phyloP scores from a whole-genome alignment of 371 early-diverging fungal species.

The Blakeslea trispora region DNA sequence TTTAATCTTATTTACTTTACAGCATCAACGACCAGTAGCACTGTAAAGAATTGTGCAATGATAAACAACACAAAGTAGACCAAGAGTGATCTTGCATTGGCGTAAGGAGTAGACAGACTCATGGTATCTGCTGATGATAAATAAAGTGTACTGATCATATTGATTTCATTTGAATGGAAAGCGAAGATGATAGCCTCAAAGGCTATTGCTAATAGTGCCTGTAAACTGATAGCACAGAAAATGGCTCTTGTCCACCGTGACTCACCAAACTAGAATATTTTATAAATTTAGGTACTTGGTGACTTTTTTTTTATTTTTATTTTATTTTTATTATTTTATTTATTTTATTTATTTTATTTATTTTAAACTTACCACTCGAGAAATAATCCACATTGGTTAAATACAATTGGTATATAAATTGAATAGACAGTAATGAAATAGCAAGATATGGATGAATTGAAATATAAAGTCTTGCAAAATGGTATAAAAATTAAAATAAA shows the following conservation, averaged over 20 bases:
- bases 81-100: constrained; percentile 48
- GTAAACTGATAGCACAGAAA: constrained; percentile 39
- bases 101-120: constrained; percentile 28
- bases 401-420: no score
- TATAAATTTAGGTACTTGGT: neutral
- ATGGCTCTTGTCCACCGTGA: constrained; percentile 52
- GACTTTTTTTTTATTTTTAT: neutral
- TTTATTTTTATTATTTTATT: no score
- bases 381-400: constrained; percentile 49
- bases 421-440: neutral
- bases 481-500: constrained; percentile 5
- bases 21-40: constrained; percentile 49
- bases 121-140: neutral
- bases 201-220: constrained; percentile 40
- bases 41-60: constrained; percentile 47
- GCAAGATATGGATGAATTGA: no score
- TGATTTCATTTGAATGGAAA: constrained; percentile 34
- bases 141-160: constrained; percentile 23
- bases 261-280: constrained; percentile 47
- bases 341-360: no score
- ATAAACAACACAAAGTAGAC: constrained; percentile 51
- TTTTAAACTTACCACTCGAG: constrained; percentile 44
- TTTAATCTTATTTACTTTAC: constrained; percentile 22
- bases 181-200: constrained; percentile 48
- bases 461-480: constrained; percentile 5